These are phyloP conservation scores for Fusarium drepaniforme DNA, from an alignment of 2,329 filamentous ascomycete genomes.

Conservation along the genomic window DNA sequence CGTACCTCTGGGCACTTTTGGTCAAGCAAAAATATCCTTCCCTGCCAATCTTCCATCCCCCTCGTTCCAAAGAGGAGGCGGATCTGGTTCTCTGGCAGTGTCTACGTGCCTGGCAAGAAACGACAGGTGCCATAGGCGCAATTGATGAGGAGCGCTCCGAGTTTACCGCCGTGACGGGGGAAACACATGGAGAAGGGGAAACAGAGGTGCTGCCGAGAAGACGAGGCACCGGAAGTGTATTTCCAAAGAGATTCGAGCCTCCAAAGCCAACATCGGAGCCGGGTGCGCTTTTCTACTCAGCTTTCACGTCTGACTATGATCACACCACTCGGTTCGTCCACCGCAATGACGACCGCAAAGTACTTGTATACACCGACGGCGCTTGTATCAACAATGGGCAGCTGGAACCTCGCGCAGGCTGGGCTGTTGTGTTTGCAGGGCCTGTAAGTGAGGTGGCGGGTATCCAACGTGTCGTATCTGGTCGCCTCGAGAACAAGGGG, in stretches of 20 bases:
- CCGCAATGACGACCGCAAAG: neutral
- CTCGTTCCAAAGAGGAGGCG: conserved; percentile 16
- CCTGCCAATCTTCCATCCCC: neutral
- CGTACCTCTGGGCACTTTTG: conserved; percentile 16
- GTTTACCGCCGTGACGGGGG: neutral
- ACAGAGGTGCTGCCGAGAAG: neutral
- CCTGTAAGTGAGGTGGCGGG: neutral
- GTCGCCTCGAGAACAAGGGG: conserved; percentile 54
- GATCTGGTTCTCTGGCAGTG: conserved; percentile 10
- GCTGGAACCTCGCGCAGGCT: conserved; percentile 52
- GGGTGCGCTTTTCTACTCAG: neutral
- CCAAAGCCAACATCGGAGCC: neutral
- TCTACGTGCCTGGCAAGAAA: conserved; percentile 14
- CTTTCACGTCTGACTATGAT: neutral
- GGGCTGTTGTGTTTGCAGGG: conserved; percentile 49
- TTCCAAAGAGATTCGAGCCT: conserved; percentile 6
- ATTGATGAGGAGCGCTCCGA: neutral
- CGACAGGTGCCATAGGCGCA: conserved; percentile 4
- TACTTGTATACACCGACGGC: conserved; percentile 60
- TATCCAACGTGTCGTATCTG: neutral
- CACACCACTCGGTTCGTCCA: conserved; percentile 17
- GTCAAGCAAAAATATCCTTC: neutral
- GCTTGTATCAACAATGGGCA: conserved; percentile 58
- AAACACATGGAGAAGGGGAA: neutral
- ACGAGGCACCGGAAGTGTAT: conserved; percentile 2